A percentile compares a stretch with the other conserved stretches of the same genome.
These are phyloP conservation scores for Ilyonectria destructans DNA, from an alignment of 2,329 filamentous ascomycete genomes.

Conservation along the genomic window DNA sequence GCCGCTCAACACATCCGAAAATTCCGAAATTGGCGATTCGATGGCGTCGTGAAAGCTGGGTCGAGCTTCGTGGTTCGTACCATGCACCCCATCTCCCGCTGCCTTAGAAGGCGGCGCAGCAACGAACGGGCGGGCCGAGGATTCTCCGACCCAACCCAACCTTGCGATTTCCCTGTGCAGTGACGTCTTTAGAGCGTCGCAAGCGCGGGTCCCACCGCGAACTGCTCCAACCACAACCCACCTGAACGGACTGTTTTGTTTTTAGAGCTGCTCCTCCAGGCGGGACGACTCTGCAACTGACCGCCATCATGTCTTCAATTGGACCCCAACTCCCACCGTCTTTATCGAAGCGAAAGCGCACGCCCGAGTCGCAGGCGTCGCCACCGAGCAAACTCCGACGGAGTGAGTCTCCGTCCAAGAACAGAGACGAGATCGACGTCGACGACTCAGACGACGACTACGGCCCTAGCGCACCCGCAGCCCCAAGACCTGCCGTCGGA, in stretches of 20 bases:
- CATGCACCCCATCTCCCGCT: conserved; percentile 42
- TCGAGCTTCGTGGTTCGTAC: conserved; percentile 46
- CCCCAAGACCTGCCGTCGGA: conserved; percentile 38
- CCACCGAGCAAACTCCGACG: conserved; percentile 63
- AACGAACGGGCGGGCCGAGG: conserved; percentile 46
- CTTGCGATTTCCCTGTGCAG: conserved; percentile 32
- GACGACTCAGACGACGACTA: conserved; percentile 62
- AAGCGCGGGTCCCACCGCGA: conserved; percentile 25
- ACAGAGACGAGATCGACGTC: conserved; percentile 66
- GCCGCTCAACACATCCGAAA: conserved; percentile 17
- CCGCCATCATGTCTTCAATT: conserved; percentile 74
- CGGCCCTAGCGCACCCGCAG: conserved; percentile 55
- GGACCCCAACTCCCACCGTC: conserved; percentile 81
- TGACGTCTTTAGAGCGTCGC: conserved; percentile 47
- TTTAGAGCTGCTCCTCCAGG: conserved; percentile 8
- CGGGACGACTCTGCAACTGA: conserved; percentile 15
- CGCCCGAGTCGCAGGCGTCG: conserved; percentile 52
- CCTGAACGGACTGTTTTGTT: conserved; percentile 28
- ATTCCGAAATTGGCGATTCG: conserved; percentile 34
- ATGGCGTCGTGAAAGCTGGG: conserved; percentile 41
- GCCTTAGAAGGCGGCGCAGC: conserved; percentile 39
- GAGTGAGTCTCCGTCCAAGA: conserved; percentile 53
- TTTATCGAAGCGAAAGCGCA: conserved; percentile 75
- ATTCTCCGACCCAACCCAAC: conserved; percentile 45
- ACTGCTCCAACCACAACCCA: conserved; percentile 30